These are phyloP conservation scores for Dactylonectria macrodidyma DNA, from an alignment of 2,329 filamentous ascomycete genomes.

Conservation along the genomic window DNA sequence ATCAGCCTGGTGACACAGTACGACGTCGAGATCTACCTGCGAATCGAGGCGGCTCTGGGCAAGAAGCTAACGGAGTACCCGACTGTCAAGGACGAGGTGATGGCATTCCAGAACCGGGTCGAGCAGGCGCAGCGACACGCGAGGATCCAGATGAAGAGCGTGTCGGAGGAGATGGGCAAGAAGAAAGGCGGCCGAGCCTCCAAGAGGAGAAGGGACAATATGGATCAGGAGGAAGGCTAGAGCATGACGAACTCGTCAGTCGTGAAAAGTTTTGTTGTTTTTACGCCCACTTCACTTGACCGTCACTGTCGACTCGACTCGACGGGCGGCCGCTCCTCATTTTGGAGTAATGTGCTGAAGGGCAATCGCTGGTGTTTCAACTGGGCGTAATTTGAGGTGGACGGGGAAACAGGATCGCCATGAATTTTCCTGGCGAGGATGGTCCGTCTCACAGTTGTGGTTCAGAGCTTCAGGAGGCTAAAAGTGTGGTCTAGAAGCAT, in stretches of 20 bases:
- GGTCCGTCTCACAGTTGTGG: background rate
- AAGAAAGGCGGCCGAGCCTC: conserved; percentile 60
- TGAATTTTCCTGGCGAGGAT: conserved; percentile 1
- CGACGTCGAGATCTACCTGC: conserved; percentile 83
- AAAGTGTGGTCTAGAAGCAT: too few species aligned
- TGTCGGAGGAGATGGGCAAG: conserved; percentile 78
- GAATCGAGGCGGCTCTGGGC: conserved; percentile 87
- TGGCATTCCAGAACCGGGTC: conserved; percentile 83
- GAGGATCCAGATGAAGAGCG: conserved; percentile 83
- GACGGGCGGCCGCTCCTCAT: background rate
- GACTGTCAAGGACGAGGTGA: conserved; percentile 84
- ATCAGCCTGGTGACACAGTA: conserved; percentile 90
- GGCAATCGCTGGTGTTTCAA: background rate
- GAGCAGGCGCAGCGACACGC: conserved; percentile 88
- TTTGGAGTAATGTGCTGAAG: background rate
- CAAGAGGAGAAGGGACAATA: conserved; percentile 67
- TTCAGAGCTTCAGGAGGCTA: background rate
- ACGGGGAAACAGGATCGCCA: conserved; percentile 1
- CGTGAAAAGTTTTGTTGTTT: conserved; percentile 15
- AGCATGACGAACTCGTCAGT: conserved; percentile 5
- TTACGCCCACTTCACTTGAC: background rate
- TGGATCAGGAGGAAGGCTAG: conserved; percentile 84
- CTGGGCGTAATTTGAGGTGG: background rate
- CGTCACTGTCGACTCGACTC: too few species aligned
- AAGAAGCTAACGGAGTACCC: conserved; percentile 81